Evolutionary conservation across 441 rosid species (phyloP).

Genomic region (Lepidium campestre): DNA sequence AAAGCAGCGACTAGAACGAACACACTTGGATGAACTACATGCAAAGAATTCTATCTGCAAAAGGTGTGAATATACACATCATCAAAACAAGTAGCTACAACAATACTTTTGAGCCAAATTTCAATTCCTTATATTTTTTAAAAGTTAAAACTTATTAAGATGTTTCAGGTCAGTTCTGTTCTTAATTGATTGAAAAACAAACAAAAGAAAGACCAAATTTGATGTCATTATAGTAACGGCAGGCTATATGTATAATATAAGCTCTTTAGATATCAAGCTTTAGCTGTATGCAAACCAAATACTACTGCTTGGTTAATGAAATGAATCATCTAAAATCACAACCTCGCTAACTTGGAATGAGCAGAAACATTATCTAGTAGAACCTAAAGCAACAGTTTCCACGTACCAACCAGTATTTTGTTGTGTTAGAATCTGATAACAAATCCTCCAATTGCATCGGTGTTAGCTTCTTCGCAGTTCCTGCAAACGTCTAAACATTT

Average conservation of each 20-base stretch:
- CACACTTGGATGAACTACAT: slow-evolving; percentile 52
- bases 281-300: neutral
- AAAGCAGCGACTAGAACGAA: slow-evolving; percentile 67
- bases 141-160: neutral
- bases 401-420: slow-evolving; percentile 91
- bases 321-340: neutral
- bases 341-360: neutral
- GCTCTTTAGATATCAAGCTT: neutral
- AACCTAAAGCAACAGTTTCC: slow-evolving; percentile 8
- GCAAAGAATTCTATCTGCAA: slow-evolving; percentile 74
- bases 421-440: slow-evolving; percentile 65
- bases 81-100: neutral
- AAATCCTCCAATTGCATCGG: slow-evolving; percentile 81
- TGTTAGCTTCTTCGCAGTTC: slow-evolving; percentile 60
- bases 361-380: neutral
- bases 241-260: neutral
- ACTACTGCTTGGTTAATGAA: neutral
- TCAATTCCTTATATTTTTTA: neutral
- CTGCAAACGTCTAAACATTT: slow-evolving; percentile 33
- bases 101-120: neutral
- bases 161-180: neutral
- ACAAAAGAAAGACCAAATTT: neutral
- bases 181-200: neutral
- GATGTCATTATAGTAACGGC: neutral
- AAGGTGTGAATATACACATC: neutral